Evolutionary conservation across 2,329 filamentous ascomycete species (phyloP).

Genomic region (Cadophora luteo-olivacea): DNA sequence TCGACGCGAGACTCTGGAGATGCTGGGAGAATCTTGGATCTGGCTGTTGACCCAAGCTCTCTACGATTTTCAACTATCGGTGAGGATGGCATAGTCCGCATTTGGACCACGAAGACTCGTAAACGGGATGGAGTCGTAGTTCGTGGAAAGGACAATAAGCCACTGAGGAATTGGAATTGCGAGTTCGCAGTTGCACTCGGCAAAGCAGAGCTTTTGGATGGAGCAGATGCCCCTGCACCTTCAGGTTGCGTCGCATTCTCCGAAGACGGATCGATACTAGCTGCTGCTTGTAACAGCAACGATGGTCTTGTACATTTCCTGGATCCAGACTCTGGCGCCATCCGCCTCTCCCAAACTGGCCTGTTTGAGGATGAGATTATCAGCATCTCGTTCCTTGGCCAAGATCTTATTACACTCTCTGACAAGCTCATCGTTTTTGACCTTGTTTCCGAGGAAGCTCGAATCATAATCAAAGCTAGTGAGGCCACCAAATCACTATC

Average conservation of each 20-base stretch:
- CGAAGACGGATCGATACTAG: conserved; percentile 83
- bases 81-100: conserved; percentile 75
- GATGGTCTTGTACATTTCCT: conserved; percentile 76
- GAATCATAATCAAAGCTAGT: conserved; percentile 67
- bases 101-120: conserved; percentile 80
- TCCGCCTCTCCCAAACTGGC: conserved; percentile 71
- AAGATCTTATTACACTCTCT: conserved; percentile 77
- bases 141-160: conserved; percentile 62
- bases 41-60: conserved; percentile 72
- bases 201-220: conserved; percentile 46
- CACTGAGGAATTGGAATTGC: conserved; percentile 77
- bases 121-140: conserved; percentile 71
- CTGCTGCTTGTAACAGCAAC: conserved; percentile 65
- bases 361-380: conserved; percentile 70
- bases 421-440: conserved; percentile 81
- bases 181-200: conserved; percentile 61
- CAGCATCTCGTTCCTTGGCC: conserved; percentile 73
- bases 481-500: conserved; percentile 47
- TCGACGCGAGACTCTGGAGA: conserved; percentile 56
- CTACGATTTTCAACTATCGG: conserved; percentile 85
- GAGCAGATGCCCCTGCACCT: conserved; percentile 19
- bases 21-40: conserved; percentile 68
- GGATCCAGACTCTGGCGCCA: conserved; percentile 70
- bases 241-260: conserved; percentile 78
- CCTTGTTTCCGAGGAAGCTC: conserved; percentile 77